Evolutionary conservation across 495 filamentous ascomycete species (phyloP).

Genomic region (Collariella sp.): DNA sequence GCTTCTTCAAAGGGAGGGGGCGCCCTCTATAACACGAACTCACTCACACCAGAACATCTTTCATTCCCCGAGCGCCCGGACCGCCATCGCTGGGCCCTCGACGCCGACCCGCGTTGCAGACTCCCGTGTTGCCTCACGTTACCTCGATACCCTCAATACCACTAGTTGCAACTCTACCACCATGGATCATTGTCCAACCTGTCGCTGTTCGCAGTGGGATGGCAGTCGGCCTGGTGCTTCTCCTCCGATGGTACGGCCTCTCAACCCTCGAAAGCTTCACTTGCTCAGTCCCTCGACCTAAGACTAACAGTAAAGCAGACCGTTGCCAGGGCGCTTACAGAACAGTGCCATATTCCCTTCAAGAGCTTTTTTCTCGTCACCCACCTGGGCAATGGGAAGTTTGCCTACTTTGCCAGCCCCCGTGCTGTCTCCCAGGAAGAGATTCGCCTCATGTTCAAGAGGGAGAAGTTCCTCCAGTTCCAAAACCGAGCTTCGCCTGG

Average conservation of each 20-base stretch:
- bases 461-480: conserved; percentile 21
- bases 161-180: neutral
- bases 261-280: neutral
- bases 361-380: conserved; percentile 34
- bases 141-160: neutral
- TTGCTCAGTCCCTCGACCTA: neutral
- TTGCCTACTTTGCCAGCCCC: conserved; percentile 27
- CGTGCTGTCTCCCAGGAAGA: conserved; percentile 16
- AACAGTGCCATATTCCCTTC: conserved; percentile 30
- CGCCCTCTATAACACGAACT: conserved; percentile 21
- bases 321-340: conserved; percentile 32
- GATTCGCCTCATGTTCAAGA: conserved; percentile 27
- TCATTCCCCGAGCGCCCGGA: neutral
- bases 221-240: too few species aligned
- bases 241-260: conserved; percentile 16
- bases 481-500: conserved; percentile 10
- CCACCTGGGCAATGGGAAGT: conserved; percentile 25
- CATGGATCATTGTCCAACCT: neutral
- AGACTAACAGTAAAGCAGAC: conserved; percentile 23
- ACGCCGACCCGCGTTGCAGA: neutral
- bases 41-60: neutral
- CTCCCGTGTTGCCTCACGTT: neutral
- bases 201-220: conserved; percentile 17
- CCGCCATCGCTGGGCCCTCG: neutral
- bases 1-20: conserved; percentile 18